Percentiles rank a stretch among this genome's conserved stretches.
These are phyloP conservation scores for Aspergillus brunneoviolaceus DNA, from an alignment of 2,329 filamentous ascomycete genomes.

Conservation along the genomic window DNA sequence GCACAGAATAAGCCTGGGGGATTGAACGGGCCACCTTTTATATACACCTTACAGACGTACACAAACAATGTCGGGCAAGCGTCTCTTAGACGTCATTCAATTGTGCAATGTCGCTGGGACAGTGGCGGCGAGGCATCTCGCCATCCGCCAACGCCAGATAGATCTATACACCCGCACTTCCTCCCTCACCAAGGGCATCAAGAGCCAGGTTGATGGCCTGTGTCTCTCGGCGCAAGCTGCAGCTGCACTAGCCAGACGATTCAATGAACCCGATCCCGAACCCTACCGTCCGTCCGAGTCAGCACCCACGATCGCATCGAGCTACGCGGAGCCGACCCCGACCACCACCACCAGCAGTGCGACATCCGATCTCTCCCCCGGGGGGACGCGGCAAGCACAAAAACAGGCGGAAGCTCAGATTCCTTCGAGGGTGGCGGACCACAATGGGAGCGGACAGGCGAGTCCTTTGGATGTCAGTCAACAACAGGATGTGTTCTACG, in stretches of 20 bases:
- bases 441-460: constrained; percentile 30
- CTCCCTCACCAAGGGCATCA: constrained; percentile 61
- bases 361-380: constrained; percentile 35
- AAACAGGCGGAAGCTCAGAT: constrained; percentile 53
- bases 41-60: not conserved
- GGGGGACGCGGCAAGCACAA: constrained; percentile 48
- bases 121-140: constrained; percentile 63
- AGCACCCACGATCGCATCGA: constrained; percentile 5
- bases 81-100: constrained; percentile 69
- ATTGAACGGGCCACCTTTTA: not conserved
- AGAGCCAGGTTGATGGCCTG: constrained; percentile 60
- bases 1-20: constrained; percentile 11
- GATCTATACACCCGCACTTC: constrained; percentile 65
- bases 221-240: constrained; percentile 63
- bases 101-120: constrained; percentile 68
- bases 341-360: constrained; percentile 30
- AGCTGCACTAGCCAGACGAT: constrained; percentile 56
- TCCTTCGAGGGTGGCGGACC: constrained; percentile 51
- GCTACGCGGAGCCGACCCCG: constrained; percentile 24
- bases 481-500: constrained; percentile 60
- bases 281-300: constrained; percentile 24
- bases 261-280: constrained; percentile 49
- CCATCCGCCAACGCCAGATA: constrained; percentile 60
- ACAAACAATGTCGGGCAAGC: constrained; percentile 54
- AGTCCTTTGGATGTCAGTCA: constrained; percentile 45